Base-by-base conservation (phyloP, 2,329 filamentous ascomycete genomes). In the Scedosporium minutisporum region DNA sequence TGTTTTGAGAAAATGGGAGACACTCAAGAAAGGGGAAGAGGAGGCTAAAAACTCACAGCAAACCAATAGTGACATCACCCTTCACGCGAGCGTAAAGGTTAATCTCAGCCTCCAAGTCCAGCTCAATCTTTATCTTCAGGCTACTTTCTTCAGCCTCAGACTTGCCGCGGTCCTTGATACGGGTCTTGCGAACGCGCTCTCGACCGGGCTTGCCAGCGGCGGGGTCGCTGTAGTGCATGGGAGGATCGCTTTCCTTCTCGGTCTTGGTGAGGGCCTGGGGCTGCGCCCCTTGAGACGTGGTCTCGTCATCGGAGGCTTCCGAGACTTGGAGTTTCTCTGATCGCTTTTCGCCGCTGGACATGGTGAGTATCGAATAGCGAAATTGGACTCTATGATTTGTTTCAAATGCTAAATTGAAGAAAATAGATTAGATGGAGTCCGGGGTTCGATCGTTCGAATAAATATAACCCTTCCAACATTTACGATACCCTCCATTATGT, bases 171-270 rank as follows among this genome's bases (percentile, higher is more conserved):
- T 61, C 60, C 60, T 61, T 46, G 48, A 61, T 61, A 38, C 60
- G 60, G 23, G 60, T 55, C 60, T 61, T 61, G 44, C 48, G 48
- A 16, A 42, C 48, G 10, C 27, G 25, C 10, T 61, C 60, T 27
- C 60, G 62, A 25, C 48, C 55, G 27, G 55, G 55, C 77, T 93
- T 91, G 60, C 91, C 91, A 69, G 96, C 87, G 72, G 90, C 93
- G 1, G 91, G 89, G 16, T 91, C 91, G 76, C 90, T 90, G 78
- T 96, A 96, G 77, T 96, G 91, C 74, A 96, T 96, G 71, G 91
- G 80, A 29, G 27, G 55, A 23, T 58, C 55, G 27, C 21, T 41
- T n/a, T 33, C 55, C 55, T 25, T 58, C 27, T 10, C n/a, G 27
- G 14, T 14, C 27, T 41, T 41, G 5, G n/a, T n/a, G 16, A 38